Evolutionary conservation across 2,329 filamentous ascomycete genomes (phyloP), one percentile per base, ranked within the genome.

Genomic region (Aspergillus quadricinctus): DNA sequence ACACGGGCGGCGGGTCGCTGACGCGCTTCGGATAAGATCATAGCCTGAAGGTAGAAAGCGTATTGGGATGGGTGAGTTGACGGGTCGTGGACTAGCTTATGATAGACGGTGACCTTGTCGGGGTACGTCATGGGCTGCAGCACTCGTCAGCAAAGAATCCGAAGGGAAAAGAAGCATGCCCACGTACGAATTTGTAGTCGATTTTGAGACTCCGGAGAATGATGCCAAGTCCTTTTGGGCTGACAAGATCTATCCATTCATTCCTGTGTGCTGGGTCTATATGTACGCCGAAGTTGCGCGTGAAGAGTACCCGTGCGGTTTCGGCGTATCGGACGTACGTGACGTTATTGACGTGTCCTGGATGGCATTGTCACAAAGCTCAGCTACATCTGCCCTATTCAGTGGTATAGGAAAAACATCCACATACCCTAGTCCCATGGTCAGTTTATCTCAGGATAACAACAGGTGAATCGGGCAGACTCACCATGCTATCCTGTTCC

Each of bases 321-420:
- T 97, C 92, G 37, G 91, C 91, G 71, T 90, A 96, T 59, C 88
- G 83, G 64, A 89, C 86, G 72, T 96, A 96, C 62, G 83, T 84
- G 60, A 92, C 86, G 65, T 96, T 96, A 71, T 96, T 96, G 50
- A 96, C 88, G 72, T 96, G 91, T 50, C 86, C 84, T 85, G 77
- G 35, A 29, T 21, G 46, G 54, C 45, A 17, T 31, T 8, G 31
- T 37, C 14, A 37, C 31, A 7, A 37, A 17, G 14, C 31, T 37
- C 31, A 37, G 14, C 31, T 37, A 17, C 14, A 17, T 37, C 31
- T 17, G 31, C 11, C 14, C 31, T 35, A 7, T 17, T 7, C 3
- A 6, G 14, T 17, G 6, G 31, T 35, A 17, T 6, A 14, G 11
- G 14, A 14, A 2, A 6, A 6, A 17, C 7, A 2, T 27, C 6